A percentile compares a stretch with the other conserved stretches of the same genome.
Conservation (phyloP, 257 asterid genomes). For the Sherardia arvensis region DNA sequence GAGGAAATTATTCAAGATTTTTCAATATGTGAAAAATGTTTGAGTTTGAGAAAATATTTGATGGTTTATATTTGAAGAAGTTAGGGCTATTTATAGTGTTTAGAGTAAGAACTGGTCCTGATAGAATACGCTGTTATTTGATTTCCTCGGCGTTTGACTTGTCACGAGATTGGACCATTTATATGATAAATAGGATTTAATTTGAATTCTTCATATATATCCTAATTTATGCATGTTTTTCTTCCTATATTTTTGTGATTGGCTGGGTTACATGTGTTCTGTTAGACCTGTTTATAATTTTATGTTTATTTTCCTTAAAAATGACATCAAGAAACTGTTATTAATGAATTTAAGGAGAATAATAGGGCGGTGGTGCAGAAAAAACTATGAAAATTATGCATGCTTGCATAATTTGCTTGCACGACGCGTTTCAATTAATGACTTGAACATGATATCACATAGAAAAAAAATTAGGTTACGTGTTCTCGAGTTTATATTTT, state of each 20-base stretch:
- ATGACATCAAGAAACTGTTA: too few species aligned
- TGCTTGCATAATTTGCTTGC: background rate
- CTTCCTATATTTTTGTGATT: too few species aligned
- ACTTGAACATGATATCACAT: too few species aligned
- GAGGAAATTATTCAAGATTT: background rate
- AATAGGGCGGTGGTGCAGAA: background rate
- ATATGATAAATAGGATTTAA: background rate
- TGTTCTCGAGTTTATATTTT: too few species aligned
- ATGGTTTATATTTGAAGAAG: background rate
- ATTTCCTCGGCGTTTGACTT: background rate
- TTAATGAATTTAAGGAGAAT: too few species aligned
- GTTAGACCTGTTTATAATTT: background rate
- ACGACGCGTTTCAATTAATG: background rate
- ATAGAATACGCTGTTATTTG: background rate
- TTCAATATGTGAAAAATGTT: background rate
- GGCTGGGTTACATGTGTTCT: background rate
- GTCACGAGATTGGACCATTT: background rate
- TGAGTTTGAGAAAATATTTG: background rate
- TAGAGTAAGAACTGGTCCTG: background rate
- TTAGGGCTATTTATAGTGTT: background rate
- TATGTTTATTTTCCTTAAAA: too few species aligned
- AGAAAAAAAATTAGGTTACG: too few species aligned
- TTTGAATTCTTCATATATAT: background rate
- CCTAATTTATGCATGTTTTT: too few species aligned
- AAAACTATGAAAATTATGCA: background rate